phyloP scores from a whole-genome alignment of 2,329 filamentous ascomycete genomes.

The Scedosporium boydii region DNA sequence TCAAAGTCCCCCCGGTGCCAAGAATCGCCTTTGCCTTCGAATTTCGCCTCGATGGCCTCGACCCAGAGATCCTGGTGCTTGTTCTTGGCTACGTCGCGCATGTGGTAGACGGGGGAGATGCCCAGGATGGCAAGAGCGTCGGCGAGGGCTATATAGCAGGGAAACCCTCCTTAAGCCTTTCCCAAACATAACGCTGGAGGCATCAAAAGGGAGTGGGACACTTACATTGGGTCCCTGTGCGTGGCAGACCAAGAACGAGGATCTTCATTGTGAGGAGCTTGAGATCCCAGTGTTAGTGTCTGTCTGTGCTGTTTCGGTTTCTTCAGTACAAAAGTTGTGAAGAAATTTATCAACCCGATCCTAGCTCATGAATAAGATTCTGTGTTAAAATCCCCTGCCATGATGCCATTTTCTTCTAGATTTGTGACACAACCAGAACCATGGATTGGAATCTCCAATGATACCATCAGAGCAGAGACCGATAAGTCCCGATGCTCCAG shows the following conservation, averaged over 20 bases:
- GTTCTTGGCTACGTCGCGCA: slow-evolving; percentile 26
- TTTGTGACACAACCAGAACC: not conserved
- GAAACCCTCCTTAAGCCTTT: not conserved
- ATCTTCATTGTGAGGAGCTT: slow-evolving; percentile 46
- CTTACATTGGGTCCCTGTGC: slow-evolving; percentile 62
- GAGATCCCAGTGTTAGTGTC: not conserved
- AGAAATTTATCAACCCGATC: not conserved
- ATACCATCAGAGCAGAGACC: not conserved
- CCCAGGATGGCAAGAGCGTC: slow-evolving; percentile 57
- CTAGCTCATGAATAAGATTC: not conserved
- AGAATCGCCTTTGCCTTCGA: slow-evolving; percentile 44
- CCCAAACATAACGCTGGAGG: not conserved
- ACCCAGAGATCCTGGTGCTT: slow-evolving; percentile 9
- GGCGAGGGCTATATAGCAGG: slow-evolving; percentile 41
- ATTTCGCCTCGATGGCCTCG: slow-evolving; percentile 24
- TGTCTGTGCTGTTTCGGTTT: not conserved
- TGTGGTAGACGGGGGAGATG: slow-evolving; percentile 62
- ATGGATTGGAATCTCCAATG: not conserved
- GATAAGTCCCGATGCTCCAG: not conserved
- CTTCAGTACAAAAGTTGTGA: not conserved
- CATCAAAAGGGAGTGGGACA: slow-evolving; percentile 9
- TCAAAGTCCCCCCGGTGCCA: slow-evolving; percentile 63
- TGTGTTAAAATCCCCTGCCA: not conserved
- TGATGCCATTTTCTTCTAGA: not conserved
- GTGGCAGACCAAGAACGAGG: slow-evolving; percentile 57